Evolutionary conservation across 129 eudicot species (phyloP).

Genomic region (Flaveria sonorensis): DNA sequence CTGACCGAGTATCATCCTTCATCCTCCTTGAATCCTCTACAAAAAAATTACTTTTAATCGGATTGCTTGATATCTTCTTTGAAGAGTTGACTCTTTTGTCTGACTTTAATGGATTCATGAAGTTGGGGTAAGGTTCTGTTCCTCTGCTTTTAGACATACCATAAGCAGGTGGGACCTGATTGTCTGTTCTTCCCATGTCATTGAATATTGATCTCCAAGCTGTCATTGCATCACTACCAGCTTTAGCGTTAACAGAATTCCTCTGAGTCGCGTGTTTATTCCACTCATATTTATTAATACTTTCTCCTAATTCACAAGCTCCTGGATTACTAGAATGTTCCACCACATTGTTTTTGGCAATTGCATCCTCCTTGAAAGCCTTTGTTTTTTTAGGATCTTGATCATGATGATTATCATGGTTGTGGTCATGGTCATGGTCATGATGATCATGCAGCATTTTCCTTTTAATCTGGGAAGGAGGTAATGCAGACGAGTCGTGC

Average conservation of each 20-base stretch:
- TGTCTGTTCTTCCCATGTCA: slow-evolving; percentile 34
- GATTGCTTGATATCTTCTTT: slow-evolving; percentile 28
- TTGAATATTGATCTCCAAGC: slow-evolving; percentile 35
- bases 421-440: background rate
- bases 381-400: slow-evolving; percentile 36
- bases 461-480: slow-evolving; percentile 42
- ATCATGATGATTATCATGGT: slow-evolving; percentile 22
- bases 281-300: slow-evolving; percentile 25
- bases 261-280: slow-evolving; percentile 40
- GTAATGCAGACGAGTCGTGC: slow-evolving; percentile 25
- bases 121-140: slow-evolving; percentile 32
- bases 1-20: slow-evolving; percentile 27
- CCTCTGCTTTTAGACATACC: slow-evolving; percentile 30
- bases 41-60: slow-evolving; percentile 19
- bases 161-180: slow-evolving; percentile 12
- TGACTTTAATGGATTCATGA: slow-evolving; percentile 36
- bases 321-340: slow-evolving; percentile 28
- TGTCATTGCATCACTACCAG: slow-evolving; percentile 29
- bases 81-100: slow-evolving; percentile 36
- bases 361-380: slow-evolving; percentile 26
- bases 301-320: slow-evolving; percentile 26
- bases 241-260: slow-evolving; percentile 30
- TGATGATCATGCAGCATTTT: slow-evolving; percentile 39
- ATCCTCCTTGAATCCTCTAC: slow-evolving; percentile 36
- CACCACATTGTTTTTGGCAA: slow-evolving; percentile 23